phyloP scores from a whole-genome alignment of 805 yeast genomes.

The Sugiyamaella smithiae region DNA sequence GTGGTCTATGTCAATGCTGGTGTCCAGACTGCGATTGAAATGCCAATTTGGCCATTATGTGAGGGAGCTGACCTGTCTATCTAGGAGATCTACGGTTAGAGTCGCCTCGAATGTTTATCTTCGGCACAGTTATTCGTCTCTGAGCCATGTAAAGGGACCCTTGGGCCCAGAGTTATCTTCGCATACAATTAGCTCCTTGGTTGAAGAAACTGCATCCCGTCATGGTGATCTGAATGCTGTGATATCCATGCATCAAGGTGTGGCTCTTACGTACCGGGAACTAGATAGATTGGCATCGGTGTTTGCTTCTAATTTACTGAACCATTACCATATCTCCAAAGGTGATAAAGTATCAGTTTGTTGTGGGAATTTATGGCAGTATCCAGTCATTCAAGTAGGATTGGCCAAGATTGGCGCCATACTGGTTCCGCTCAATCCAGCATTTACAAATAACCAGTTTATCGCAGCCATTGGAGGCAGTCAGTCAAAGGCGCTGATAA shows the following conservation, averaged over 20 bases:
- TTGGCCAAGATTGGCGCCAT: conserved; percentile 31
- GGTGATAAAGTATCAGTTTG: conserved; percentile 32
- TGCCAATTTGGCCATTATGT: too few relatives aligned
- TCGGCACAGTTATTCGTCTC: too few relatives aligned
- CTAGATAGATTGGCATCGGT: conserved; percentile 19
- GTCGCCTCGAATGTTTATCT: too few relatives aligned
- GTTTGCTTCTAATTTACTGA: conserved; percentile 24
- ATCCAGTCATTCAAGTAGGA: conserved; percentile 29
- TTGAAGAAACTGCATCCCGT: conserved; percentile 16
- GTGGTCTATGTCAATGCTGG: too few relatives aligned
- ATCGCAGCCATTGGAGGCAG: conserved; percentile 24
- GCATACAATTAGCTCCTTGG: conserved; percentile 18
- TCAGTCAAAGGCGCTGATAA: conserved; percentile 26
- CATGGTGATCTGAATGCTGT: conserved; percentile 23
- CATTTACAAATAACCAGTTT: conserved; percentile 30
- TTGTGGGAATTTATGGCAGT: conserved; percentile 32
- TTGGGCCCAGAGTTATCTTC: conserved; percentile 13
- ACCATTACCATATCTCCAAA: conserved; percentile 14
- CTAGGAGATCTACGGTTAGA: too few relatives aligned
- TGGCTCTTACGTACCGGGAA: conserved; percentile 20
- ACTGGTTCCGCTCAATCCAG: conserved; percentile 32
- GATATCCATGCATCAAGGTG: conserved; percentile 25
- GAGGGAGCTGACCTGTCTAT: too few relatives aligned
- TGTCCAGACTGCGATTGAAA: too few relatives aligned
- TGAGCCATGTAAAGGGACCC: conserved; percentile 18